Evolutionary conservation across 2,329 filamentous ascomycete species (phyloP), one percentile per base, ranked within the genome.

Genomic region (Aspergillus niger): DNA sequence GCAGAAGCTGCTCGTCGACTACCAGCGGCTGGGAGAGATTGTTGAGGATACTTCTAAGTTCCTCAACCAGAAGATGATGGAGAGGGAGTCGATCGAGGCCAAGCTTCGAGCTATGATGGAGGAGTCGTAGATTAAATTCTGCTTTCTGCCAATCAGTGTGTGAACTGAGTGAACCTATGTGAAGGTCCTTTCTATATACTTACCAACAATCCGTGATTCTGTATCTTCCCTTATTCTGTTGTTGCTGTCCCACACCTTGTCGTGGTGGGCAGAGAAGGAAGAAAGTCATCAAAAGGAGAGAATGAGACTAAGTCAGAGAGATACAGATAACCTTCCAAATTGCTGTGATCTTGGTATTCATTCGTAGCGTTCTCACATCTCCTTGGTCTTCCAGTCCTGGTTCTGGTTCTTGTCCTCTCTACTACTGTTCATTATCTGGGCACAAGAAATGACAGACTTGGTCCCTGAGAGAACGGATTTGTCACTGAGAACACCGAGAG

Each of bases 1-100:
- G 30, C 67, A 68, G 52, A 59, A 65, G 22, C 61, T 67, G 24
- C 39, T 67, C 8, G 58, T 54, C 8, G 58, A 67, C 30, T 67
- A 63, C 38, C 55, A 30, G n/a, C 26, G 47, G 5, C 11, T 28
- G 15, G 47, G 26, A 20, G n/a, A 30, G 17, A 26, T 28, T 10
- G 47, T 50, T n/a, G 24, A 50, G 15, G 26, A 50, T 2, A n/a
- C 47, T 17, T 17, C 28, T 17, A 30, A 28, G 10, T 28, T 15
- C 8, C 47, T 50, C 47, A 28, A 50, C 47, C 26, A 50, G 8
- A 50, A 57, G 22, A 54, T 43, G 24, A 36, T 57, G 1, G 55
- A 67, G 8, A 64, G 53, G 26, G 54, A 56, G 8, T 55, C 54
- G n/a, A n/a, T 53, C 15, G 63, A 69, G 20, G 54, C 57, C 3